Conservation (phyloP, 805 yeast species). For the Candida oleophila region DNA sequence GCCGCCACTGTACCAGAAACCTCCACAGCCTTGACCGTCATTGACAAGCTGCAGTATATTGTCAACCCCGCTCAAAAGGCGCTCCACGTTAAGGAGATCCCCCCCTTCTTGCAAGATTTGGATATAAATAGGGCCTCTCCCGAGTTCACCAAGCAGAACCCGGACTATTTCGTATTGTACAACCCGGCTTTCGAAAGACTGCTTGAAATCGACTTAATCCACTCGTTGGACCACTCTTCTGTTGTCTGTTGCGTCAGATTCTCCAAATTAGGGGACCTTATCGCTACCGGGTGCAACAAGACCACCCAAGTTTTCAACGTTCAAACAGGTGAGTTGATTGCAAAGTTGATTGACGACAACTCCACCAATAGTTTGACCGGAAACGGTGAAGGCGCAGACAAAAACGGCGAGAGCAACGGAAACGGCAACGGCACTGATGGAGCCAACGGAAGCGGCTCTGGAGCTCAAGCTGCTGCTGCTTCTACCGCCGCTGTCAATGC, state of each 20-base stretch:
- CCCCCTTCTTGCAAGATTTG: conserved; percentile 76
- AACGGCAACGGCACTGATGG: conserved; percentile 21
- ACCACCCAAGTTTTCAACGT: conserved; percentile 93
- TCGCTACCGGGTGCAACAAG: conserved; percentile 97
- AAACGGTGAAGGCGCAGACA: conserved; percentile 39
- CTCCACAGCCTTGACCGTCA: conserved; percentile 32
- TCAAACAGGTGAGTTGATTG: conserved; percentile 84
- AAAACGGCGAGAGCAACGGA: conserved; percentile 10
- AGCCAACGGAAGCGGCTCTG: conserved; percentile 28
- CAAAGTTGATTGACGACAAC: conserved; percentile 79
- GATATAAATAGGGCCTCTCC: conserved; percentile 77
- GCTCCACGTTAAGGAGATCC: conserved; percentile 69
- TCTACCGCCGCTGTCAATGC: conserved; percentile 50
- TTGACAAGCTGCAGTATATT: conserved; percentile 41
- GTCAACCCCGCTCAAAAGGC: conserved; percentile 46
- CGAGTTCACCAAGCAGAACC: conserved; percentile 75
- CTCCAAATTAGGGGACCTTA: conserved; percentile 83
- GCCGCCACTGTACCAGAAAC: conserved; percentile 21
- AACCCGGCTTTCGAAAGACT: conserved; percentile 72
- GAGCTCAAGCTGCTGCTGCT: conserved; percentile 15
- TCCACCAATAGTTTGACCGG: conserved; percentile 40
- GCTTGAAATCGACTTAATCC: conserved; percentile 85
- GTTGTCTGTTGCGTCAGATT: conserved; percentile 97
- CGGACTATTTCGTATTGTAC: conserved; percentile 84
- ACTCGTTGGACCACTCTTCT: conserved; percentile 86